These are phyloP conservation scores for Alternaria triticina DNA, from an alignment of 2,329 filamentous ascomycete genomes.

Conservation along the genomic window DNA sequence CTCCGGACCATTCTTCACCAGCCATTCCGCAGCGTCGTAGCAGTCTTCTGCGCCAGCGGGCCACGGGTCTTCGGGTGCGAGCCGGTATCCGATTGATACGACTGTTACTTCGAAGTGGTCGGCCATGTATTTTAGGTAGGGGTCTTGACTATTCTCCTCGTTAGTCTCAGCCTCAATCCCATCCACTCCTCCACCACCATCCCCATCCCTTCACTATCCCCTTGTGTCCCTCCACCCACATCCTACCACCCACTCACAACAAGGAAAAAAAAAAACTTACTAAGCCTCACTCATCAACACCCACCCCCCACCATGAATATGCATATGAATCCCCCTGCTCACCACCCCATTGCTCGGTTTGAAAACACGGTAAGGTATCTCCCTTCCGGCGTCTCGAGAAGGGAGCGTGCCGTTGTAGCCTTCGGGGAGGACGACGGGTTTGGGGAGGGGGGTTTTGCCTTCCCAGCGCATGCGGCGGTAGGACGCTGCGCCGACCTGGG, in stretches of 20 bases:
- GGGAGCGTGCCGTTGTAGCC: slow-evolving; percentile 58
- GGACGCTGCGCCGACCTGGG: slow-evolving; percentile 61
- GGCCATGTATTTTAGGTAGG: slow-evolving; percentile 58
- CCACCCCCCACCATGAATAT: slow-evolving; percentile 63
- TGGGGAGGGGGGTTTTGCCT: slow-evolving; percentile 60
- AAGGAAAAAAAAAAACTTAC: too few relatives aligned
- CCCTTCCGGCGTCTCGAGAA: slow-evolving; percentile 58
- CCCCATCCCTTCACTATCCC: background rate
- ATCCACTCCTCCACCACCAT: too few relatives aligned
- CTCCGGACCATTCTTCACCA: slow-evolving; percentile 56
- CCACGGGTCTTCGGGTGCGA: slow-evolving; percentile 66
- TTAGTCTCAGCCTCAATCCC: too few relatives aligned
- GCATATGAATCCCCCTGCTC: slow-evolving; percentile 57
- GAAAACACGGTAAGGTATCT: slow-evolving; percentile 61
- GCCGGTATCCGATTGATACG: slow-evolving; percentile 64
- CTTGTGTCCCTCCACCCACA: too few relatives aligned
- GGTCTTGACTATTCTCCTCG: slow-evolving; percentile 50
- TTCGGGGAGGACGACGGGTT: slow-evolving; percentile 53
- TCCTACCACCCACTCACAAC: too few relatives aligned
- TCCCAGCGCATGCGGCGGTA: slow-evolving; percentile 62
- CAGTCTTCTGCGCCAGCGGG: slow-evolving; percentile 63
- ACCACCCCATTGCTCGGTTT: slow-evolving; percentile 56
- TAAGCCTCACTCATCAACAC: slow-evolving; percentile 50
- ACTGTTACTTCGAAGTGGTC: slow-evolving; percentile 57
- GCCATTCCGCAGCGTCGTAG: slow-evolving; percentile 62